Evolutionary conservation across 345 rosid genomes (phyloP).

Genomic region (Gossypium sturtianum): DNA sequence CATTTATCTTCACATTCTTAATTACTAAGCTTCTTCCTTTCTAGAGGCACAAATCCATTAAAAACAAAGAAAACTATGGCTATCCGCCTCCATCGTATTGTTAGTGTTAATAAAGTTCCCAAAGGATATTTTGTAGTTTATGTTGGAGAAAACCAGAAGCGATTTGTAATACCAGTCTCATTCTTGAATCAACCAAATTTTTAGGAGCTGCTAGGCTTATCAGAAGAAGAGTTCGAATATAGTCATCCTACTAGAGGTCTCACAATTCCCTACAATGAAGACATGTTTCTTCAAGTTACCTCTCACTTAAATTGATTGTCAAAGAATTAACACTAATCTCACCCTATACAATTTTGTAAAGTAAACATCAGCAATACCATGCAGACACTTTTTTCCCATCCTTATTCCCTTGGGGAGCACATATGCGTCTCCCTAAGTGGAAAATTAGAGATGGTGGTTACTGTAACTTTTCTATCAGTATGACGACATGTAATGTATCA

Average conservation of each 20-base stretch:
- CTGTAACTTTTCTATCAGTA: not conserved
- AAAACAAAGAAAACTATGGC: not conserved
- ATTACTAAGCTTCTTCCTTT: not conserved
- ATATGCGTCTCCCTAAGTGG: not conserved
- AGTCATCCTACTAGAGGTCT: slow-evolving; percentile 35
- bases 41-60: not conserved
- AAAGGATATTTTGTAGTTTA: not conserved
- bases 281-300: slow-evolving; percentile 12
- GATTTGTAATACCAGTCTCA: slow-evolving; percentile 31
- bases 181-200: slow-evolving; percentile 25
- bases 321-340: not conserved
- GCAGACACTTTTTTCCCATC: not conserved
- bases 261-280: slow-evolving; percentile 35
- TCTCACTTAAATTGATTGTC: not conserved
- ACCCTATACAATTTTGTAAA: not conserved
- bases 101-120: not conserved
- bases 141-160: slow-evolving; percentile 13
- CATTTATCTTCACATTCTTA: not conserved
- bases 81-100: not conserved
- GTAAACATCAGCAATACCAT: not conserved
- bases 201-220: slow-evolving; percentile 23
- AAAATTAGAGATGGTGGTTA: not conserved
- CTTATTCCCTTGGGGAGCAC: not conserved
- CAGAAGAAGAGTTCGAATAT: slow-evolving; percentile 36
- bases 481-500: not conserved